Evolutionary conservation across 768 basidiomycete genomes (phyloP), one percentile per base, ranked within the genome.

Genomic region (Leccinellum luteum): DNA sequence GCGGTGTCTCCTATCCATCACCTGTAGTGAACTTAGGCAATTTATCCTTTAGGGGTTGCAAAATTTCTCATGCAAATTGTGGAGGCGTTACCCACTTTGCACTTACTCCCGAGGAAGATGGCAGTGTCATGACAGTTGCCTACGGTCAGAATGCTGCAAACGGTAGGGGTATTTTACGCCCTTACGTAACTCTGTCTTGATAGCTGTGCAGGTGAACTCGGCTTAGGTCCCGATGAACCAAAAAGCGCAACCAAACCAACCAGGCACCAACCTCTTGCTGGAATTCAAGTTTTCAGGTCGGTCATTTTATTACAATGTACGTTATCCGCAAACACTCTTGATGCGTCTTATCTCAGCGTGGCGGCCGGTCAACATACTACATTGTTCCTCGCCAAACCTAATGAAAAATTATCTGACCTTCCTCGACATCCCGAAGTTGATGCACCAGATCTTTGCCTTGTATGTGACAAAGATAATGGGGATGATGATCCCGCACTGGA

Each of bases 61-160:
- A 92, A 68, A 84, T 91, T 28, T 73, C 74, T 21, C 75, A 81
- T 7, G 86, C 86, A 2, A 76, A 80, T 17, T 88, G 86, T 44
- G 96, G 96, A 31, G 94, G 94, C 17, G 92, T 94, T 15, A 94
- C 94, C 0, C 91, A 96, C 68, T 97, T 91, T 79, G 79, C 87
- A 6, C 76, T 90, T 28, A 83, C 88, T 1, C 80, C 84, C 3
- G 92, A 94, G 50, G 87, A 90, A 15, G 89, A 91, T 41, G 84
- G 77, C 31, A 71, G 75, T n/a, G 75, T 84, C 0, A 92, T 96
- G 87, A 90, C 91, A 4, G 86, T 96, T 28, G 87, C 85, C 4
- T 92, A 87, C 80, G 90, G 90, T 1, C 90, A 92, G 67, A 90
- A 89, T 61, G 90, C 90, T n/a, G 81, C 83, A n/a, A 90, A 92